These are phyloP conservation scores for Polyporus arcularius DNA, from an alignment of 768 basidiomycete species.

Conservation along the genomic window DNA sequence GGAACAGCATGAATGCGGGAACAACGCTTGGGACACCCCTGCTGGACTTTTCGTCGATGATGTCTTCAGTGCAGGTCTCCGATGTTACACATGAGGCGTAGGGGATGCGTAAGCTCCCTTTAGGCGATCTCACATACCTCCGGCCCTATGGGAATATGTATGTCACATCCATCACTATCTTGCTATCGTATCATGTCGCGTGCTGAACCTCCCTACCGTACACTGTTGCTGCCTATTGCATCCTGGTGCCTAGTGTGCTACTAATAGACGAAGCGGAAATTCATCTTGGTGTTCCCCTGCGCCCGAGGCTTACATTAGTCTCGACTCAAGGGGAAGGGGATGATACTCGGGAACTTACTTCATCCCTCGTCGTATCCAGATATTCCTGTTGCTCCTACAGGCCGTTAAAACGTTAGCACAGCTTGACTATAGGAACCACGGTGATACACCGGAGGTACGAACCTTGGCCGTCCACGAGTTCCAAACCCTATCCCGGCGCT, in stretches of 20 bases:
- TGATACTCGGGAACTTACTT: slow-evolving; percentile 2
- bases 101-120: neutral
- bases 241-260: neutral
- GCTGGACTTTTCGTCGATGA: slow-evolving; percentile 7
- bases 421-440: neutral
- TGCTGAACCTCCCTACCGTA: neutral
- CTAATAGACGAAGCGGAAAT: slow-evolving; percentile 67
- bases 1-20: neutral
- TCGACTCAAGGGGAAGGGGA: no score
- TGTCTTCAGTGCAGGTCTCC: slow-evolving; percentile 8
- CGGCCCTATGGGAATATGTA: neutral
- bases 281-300: slow-evolving; percentile 56
- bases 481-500: slow-evolving; percentile 53
- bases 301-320: no score
- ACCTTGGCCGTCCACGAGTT: slow-evolving; percentile 46
- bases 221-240: neutral
- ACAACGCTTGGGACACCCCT: neutral
- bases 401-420: neutral
- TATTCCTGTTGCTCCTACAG: slow-evolving; percentile 59
- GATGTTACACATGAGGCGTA: neutral
- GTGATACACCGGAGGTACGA: neutral
- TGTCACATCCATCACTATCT: neutral
- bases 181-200: neutral
- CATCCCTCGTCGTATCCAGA: slow-evolving; percentile 58
- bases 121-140: neutral